phyloP scores from a whole-genome alignment of 2,329 filamentous ascomycete species.

The Penicillium sp. region DNA sequence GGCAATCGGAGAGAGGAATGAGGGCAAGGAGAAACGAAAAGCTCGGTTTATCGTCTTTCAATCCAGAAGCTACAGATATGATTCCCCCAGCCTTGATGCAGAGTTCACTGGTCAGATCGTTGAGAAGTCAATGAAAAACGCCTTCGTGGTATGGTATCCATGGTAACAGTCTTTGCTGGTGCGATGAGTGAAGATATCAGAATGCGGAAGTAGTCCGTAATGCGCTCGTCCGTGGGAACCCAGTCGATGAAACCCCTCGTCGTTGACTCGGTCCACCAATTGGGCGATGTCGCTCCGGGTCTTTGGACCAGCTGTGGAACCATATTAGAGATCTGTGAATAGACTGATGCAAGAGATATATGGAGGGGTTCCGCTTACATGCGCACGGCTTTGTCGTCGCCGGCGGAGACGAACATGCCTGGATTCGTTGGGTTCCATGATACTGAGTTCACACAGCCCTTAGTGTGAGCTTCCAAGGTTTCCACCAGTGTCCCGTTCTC shows the following conservation, averaged over 20 bases:
- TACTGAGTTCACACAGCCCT: constrained; percentile 80
- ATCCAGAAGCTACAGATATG: constrained; percentile 19
- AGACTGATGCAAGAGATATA: not conserved
- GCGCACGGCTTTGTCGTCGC: constrained; percentile 81
- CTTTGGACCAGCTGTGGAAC: constrained; percentile 38
- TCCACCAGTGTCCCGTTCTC: constrained; percentile 75
- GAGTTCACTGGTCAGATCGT: not conserved
- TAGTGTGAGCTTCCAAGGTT: constrained; percentile 71
- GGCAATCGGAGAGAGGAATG: not conserved
- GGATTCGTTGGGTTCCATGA: constrained; percentile 85
- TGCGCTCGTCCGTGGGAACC: constrained; percentile 44
- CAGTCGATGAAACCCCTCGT: constrained; percentile 35
- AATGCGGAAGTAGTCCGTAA: constrained; percentile 43
- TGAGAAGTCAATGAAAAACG: constrained; percentile 2
- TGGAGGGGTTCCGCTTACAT: constrained; percentile 63
- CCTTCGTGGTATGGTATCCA: not conserved
- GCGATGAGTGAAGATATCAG: constrained; percentile 17
- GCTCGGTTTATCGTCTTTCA: constrained; percentile 14
- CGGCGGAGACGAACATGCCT: constrained; percentile 84
- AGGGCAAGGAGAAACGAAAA: not conserved
- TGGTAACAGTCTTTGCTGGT: constrained; percentile 3
- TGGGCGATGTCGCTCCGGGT: constrained; percentile 31
- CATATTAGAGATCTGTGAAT: not conserved
- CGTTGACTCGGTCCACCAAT: constrained; percentile 29
- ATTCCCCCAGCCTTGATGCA: constrained; percentile 6